These are phyloP conservation scores for Ricinus communis DNA, from an alignment of 345 rosid genomes.

Conservation along the genomic window DNA sequence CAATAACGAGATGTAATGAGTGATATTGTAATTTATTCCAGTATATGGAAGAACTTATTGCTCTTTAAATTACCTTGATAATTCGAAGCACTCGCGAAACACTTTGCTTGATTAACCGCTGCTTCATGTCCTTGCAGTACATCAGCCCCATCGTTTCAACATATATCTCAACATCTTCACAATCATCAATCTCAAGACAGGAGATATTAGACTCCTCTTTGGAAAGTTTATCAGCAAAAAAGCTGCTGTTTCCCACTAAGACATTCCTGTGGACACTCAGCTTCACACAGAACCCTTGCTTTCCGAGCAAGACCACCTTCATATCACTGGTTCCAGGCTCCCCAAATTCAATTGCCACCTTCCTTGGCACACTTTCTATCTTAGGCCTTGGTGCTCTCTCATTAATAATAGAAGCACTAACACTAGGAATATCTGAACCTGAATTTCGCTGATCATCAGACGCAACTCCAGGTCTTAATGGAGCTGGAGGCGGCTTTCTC, in stretches of 20 bases:
- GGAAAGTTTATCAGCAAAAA: conserved; percentile 66
- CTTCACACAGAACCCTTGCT: conserved; percentile 95
- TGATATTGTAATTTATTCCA: conserved; percentile 14
- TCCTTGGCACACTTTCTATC: conserved; percentile 76
- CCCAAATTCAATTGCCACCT: conserved; percentile 93
- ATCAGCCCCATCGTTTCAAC: conserved; percentile 92
- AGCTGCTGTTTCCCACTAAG: conserved; percentile 63
- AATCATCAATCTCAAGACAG: conserved; percentile 75
- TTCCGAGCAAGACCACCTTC: conserved; percentile 81
- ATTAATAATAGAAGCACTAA: conserved; percentile 43
- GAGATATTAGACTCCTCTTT: conserved; percentile 54
- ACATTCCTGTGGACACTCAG: conserved; percentile 81
- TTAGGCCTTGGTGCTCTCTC: conserved; percentile 71
- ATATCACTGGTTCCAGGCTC: conserved; percentile 84
- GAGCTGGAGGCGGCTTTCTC: conserved; percentile 51
- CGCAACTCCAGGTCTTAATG: conserved; percentile 50
- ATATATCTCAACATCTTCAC: conserved; percentile 87
- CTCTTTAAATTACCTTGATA: conserved; percentile 64
- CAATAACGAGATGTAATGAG: background rate
- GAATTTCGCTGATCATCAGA: conserved; percentile 50
- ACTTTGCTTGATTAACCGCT: conserved; percentile 82
- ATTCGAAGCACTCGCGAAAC: conserved; percentile 81
- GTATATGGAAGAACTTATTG: conserved; percentile 6
- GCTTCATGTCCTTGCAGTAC: conserved; percentile 98
- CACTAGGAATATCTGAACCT: conserved; percentile 34